phyloP scores from a whole-genome alignment of 2,329 filamentous ascomycete species.

The Periconia digitata region DNA sequence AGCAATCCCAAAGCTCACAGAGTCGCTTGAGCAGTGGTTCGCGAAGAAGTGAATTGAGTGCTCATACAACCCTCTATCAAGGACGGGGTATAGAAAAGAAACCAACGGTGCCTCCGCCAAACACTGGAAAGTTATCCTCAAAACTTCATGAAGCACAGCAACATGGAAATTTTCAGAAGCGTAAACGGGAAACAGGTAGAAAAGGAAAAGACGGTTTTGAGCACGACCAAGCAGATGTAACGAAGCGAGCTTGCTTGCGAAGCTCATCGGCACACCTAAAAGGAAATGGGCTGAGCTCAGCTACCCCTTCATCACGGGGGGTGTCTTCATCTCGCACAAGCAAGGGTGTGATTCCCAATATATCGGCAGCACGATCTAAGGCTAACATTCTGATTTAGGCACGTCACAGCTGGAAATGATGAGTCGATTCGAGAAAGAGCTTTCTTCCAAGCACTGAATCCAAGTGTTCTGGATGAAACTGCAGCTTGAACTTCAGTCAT shows the following conservation, averaged over 20 bases:
- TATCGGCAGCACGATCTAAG: not conserved
- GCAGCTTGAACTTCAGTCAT: no score
- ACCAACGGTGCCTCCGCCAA: no score
- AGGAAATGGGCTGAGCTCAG: not conserved
- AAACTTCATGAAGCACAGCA: no score
- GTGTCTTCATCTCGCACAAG: not conserved
- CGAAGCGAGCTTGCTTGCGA: not conserved
- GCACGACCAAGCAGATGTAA: not conserved
- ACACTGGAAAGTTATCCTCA: no score
- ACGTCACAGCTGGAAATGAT: not conserved
- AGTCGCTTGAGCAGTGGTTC: not conserved
- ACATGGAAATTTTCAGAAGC: no score
- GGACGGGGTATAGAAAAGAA: no score
- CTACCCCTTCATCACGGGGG: no score
- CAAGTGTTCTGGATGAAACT: not conserved
- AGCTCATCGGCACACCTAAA: not conserved
- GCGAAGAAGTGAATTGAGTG: not conserved
- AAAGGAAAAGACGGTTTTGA: not conserved
- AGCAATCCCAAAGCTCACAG: not conserved
- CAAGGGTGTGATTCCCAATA: not conserved
- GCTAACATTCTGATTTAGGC: not conserved
- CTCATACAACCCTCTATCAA: no score
- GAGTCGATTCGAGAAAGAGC: not conserved
- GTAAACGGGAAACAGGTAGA: not conserved
- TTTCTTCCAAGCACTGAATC: not conserved